Base-by-base conservation (phyloP, 1,284 basidiomycete genomes). In the Ganoderma multipileum region DNA sequence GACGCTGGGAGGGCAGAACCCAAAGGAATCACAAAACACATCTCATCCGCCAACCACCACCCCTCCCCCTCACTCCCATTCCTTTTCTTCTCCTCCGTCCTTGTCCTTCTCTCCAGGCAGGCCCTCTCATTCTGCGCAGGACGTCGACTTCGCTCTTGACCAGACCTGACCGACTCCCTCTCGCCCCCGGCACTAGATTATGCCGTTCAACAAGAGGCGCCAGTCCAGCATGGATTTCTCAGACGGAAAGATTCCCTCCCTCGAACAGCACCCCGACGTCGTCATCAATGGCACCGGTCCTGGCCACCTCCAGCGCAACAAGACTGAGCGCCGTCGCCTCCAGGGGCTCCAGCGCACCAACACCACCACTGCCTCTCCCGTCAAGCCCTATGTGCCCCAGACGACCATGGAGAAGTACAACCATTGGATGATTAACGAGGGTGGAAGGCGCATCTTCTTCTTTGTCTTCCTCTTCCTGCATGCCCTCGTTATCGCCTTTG, bases 401-500 rank as follows among this genome's bases (percentile, higher is more conserved):
- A 80, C 83, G 38, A 76, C 81, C 66, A 75, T 76, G 55, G 83
- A 89, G 71, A 86, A 80, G 72, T 85, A 89, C 76, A 84, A 87
- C 72, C 75, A 89, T 38, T 97, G 95, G 95, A 93, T 95, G 92
- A 94, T 96, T 78, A 96, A 96, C 78, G 95, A 96, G 77, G 95
- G 95, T 58, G 89, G 91, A 20, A 85, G 88, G 62, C 85, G 88
- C 65, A 71, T 96, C 39, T 94, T 95, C 83, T 94, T 96, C 81
- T 86, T 83, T 66, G 79, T 88, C 71, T 95, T 91, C 87, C 81
- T 95, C 60, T 81, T 95, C 77, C 84, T 96, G 47, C 94, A 96
- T 72, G 69, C 89, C 54, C 81, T 95, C 36, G 92, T 95, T 63
- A 87, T 89, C 64, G 83, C 84, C 39, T 87, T 97, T 71, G 95